Percentiles rank a stretch among this genome's conserved stretches.
Evolutionary conservation across 306 rosid species (phyloP).

Genomic region (Fragaria iinumae): DNA sequence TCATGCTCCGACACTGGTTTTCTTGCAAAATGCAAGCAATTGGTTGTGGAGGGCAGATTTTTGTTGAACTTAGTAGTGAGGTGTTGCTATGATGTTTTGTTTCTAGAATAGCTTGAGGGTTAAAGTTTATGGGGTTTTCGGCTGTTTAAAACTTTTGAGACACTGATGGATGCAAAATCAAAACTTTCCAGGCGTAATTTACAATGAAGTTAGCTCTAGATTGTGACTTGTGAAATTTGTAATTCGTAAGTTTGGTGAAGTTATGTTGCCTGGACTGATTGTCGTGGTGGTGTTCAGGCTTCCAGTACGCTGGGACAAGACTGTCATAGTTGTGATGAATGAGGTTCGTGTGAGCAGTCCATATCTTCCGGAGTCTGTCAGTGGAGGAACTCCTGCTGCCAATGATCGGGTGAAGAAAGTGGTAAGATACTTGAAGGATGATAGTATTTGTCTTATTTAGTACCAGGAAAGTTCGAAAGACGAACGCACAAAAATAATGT

Average conservation of each 20-base stretch:
- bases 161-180: neutral
- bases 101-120: neutral
- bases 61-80: neutral
- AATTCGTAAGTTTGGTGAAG: neutral
- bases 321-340: conserved; percentile 91
- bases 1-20: neutral
- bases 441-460: conserved; percentile 5
- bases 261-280: conserved; percentile 18
- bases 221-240: neutral
- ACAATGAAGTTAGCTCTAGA: neutral
- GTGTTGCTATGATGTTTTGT: too few relatives aligned
- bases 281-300: conserved; percentile 54
- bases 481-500: too few relatives aligned
- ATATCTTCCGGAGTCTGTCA: conserved; percentile 82
- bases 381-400: conserved; percentile 97
- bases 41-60: neutral
- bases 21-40: neutral
- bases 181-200: neutral
- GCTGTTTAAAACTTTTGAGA: neutral
- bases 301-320: conserved; percentile 99
- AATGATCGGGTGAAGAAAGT: conserved; percentile 97
- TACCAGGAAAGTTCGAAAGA: neutral
- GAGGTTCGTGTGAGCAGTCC: conserved; percentile 92
- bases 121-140: neutral
- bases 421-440: conserved; percentile 46